These are phyloP conservation scores for Cylindrotheca fusiformis DNA, from an alignment of 108 stramenopile species.

Conservation along the genomic window DNA sequence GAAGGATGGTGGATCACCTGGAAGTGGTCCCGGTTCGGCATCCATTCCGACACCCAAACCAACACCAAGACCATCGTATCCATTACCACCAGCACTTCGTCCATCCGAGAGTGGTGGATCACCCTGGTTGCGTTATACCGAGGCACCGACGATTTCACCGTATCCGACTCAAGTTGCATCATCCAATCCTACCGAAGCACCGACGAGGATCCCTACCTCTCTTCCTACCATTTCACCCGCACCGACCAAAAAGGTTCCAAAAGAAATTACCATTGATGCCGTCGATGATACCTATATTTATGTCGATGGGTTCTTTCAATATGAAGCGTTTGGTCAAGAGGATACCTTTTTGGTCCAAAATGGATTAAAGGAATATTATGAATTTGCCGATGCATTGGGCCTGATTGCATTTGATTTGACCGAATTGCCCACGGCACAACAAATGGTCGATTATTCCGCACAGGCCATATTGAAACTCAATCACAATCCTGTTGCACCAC, in stretches of 20 bases:
- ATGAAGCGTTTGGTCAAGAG: conserved; percentile 13
- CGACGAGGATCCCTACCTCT: conserved; percentile 12
- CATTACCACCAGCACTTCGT: background rate
- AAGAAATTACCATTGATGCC: conserved; percentile 7
- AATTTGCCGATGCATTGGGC: conserved; percentile 15
- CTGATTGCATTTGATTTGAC: conserved; percentile 10
- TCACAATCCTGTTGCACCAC: background rate
- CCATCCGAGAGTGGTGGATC: background rate
- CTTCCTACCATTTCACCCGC: conserved; percentile 16
- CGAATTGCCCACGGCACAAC: conserved; percentile 2
- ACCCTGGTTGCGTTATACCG: conserved; percentile 7
- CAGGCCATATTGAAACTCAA: conserved; percentile 12
- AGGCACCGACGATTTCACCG: background rate
- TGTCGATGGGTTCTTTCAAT: conserved; percentile 10
- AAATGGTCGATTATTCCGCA: background rate
- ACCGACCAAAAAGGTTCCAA: conserved; percentile 21
- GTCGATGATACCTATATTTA: conserved; percentile 18
- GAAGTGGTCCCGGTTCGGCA: background rate
- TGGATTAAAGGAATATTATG: conserved; percentile 4
- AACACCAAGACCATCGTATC: background rate
- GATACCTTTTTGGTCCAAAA: conserved; percentile 19
- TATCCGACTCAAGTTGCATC: conserved; percentile 6
- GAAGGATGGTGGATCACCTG: background rate
- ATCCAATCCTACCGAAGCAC: conserved; percentile 1
- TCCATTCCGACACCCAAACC: background rate